Base-by-base conservation (phyloP, 2,329 filamentous ascomycete species). In the Chlorencoelia australis region DNA sequence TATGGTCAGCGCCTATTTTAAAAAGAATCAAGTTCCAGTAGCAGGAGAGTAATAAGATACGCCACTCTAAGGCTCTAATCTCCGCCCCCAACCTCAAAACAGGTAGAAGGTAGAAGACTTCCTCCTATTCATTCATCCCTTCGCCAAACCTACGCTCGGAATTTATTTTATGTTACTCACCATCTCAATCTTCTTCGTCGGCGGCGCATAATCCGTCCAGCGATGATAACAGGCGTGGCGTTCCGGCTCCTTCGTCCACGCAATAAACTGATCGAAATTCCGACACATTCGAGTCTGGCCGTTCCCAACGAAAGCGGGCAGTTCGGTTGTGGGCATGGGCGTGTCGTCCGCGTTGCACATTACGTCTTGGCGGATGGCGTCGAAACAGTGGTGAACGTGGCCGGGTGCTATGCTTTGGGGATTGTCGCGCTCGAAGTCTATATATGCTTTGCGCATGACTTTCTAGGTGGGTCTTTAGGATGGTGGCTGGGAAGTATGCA, bases 331-430 rank as follows among this genome's bases (percentile, higher is more conserved):
- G n/a, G 33, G 25, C 5, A 36, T 28, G 5, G 34, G 11, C n/a
- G 33, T 36, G n/a, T 40, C 35, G 25, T 39, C 35, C 1, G 40
- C 36, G 15, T 22, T 35, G 33, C 40, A 42, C 32, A 42, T 39
- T 9, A 42, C 27, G 17, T 35, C 33, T 31, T 39, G 36, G 9
- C 40, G 36, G 7, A 42, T 13, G 7, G 22, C 21, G 2, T 42
- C 40, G 4, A 42, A 20, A 30, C 40, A 42, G 22, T 42, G 40
- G n/a, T 33, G 29, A 3, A 27, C 18, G 10, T 41, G 39, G 8
- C 15, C 22, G 4, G 24, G 11, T 19, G 33, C n/a, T 9, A 16
- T 11, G 14, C 13, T 16, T 5, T 5, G 34, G 15, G 14, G 17
- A 21, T 20, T 7, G 8, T 5, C 4, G 4, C 20, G 26, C 10